Conservation (phyloP, 2,329 filamentous ascomycete genomes). For the Cordyceps sp. region DNA sequence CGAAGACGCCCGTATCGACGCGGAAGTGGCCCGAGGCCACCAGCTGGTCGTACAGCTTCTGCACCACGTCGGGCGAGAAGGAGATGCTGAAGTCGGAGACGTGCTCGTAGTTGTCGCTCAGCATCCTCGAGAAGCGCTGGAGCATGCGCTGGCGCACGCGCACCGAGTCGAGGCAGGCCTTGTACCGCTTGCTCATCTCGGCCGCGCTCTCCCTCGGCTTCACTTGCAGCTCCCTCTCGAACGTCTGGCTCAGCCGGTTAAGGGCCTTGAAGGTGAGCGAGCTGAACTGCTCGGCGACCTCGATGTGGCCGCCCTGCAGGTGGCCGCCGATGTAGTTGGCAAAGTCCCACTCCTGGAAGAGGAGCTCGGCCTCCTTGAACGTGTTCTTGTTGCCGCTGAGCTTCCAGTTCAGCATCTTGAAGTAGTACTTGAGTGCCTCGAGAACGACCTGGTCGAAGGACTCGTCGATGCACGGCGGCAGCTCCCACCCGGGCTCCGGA, state of each 20-base stretch:
- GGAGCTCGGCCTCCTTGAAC: conserved; percentile 94
- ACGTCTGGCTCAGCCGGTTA: conserved; percentile 73
- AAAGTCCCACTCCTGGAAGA: conserved; percentile 97
- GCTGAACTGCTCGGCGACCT: conserved; percentile 95
- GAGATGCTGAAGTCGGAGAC: conserved; percentile 88
- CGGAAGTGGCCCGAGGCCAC: conserved; percentile 75
- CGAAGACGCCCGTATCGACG: conserved; percentile 53
- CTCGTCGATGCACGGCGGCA: conserved; percentile 92
- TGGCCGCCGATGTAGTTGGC: conserved; percentile 85
- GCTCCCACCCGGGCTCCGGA: conserved; percentile 82
- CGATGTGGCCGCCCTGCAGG: conserved; percentile 84
- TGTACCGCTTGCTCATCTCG: conserved; percentile 96
- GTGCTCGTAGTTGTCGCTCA: conserved; percentile 92
- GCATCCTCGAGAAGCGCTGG: conserved; percentile 80
- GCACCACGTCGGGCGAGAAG: conserved; percentile 47
- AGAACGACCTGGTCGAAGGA: conserved; percentile 85
- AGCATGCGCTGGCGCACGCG: conserved; percentile 91
- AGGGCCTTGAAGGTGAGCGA: conserved; percentile 87
- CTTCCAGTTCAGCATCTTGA: conserved; percentile 98
- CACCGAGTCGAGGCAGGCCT: conserved; percentile 86
- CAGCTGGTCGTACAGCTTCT: conserved; percentile 66
- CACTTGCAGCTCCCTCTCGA: conserved; percentile 76
- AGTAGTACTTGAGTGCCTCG: conserved; percentile 92
- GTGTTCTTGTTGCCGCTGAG: conserved; percentile 95
- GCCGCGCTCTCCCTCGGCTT: conserved; percentile 67